phyloP scores from a whole-genome alignment of 2,329 filamentous ascomycete species.

The Salinomyces thailandicus region DNA sequence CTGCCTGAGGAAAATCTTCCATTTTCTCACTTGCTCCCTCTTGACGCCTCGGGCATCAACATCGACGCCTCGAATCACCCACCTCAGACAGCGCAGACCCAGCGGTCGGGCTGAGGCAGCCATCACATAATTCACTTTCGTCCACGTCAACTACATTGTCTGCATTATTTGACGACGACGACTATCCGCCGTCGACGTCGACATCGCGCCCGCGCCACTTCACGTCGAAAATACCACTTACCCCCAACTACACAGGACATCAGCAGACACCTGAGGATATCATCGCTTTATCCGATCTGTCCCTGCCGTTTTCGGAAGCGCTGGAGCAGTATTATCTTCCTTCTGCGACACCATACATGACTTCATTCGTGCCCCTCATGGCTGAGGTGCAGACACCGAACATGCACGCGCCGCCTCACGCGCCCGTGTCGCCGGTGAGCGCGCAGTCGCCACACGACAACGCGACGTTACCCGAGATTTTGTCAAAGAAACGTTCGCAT shows the following conservation, averaged over 20 bases:
- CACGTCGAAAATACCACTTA: neutral
- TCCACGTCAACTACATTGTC: neutral
- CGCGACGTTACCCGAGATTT: slow-evolving; percentile 12
- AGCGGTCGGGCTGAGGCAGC: neutral
- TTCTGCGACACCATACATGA: too few relatives aligned
- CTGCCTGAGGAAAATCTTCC: slow-evolving; percentile 11
- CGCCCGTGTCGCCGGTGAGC: slow-evolving; percentile 18
- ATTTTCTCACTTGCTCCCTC: slow-evolving; percentile 1
- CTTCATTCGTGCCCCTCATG: neutral
- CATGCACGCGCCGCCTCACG: slow-evolving; percentile 8
- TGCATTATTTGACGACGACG: too few relatives aligned
- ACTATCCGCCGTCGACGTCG: too few relatives aligned
- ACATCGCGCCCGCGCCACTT: neutral
- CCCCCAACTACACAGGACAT: neutral
- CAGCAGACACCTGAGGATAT: neutral
- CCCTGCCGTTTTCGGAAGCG: too few relatives aligned
- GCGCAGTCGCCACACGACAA: slow-evolving; percentile 16
- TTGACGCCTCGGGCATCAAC: neutral
- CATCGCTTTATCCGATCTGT: too few relatives aligned
- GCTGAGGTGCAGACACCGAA: slow-evolving; percentile 1
- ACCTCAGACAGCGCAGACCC: neutral
- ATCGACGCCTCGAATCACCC: neutral
- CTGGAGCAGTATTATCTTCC: too few relatives aligned
- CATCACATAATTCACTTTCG: neutral
- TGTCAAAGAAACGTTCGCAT: slow-evolving; percentile 21